phyloP scores from a whole-genome alignment of 2,329 filamentous ascomycete species.

The Botrytis deweyae region DNA sequence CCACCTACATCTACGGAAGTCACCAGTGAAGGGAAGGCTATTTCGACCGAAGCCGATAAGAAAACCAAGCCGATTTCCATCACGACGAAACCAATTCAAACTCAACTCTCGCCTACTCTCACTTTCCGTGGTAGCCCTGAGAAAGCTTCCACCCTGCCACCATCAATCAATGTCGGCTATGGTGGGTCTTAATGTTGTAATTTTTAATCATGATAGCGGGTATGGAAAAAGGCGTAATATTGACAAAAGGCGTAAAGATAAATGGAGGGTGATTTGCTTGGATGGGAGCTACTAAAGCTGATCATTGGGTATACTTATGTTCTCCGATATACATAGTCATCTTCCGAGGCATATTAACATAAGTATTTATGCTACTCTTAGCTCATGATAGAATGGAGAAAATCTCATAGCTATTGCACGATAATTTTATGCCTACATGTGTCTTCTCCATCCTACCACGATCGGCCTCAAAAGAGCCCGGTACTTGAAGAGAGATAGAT shows the following conservation, averaged over 20 bases:
- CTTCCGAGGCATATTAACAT: background rate
- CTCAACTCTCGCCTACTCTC: constrained; percentile 39
- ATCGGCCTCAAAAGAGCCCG: background rate
- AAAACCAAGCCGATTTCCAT: constrained; percentile 23
- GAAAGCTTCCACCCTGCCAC: constrained; percentile 45
- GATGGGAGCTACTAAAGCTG: constrained; percentile 1
- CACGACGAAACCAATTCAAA: constrained; percentile 23
- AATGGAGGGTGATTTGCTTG: constrained; percentile 9
- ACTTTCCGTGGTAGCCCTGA: constrained; percentile 63
- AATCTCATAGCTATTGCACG: background rate
- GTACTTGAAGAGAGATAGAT: background rate
- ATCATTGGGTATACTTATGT: constrained; percentile 7
- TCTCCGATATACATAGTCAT: background rate
- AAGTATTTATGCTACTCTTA: background rate
- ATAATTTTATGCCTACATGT: background rate
- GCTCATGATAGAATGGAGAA: background rate
- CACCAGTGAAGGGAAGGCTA: background rate
- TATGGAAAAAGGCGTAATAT: constrained; percentile 10
- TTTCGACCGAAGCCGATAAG: constrained; percentile 13
- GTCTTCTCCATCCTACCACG: no score
- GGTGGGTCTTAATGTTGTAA: constrained; percentile 24
- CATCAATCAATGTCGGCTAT: constrained; percentile 33
- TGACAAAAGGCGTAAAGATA: constrained; percentile 7
- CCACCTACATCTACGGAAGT: constrained; percentile 14
- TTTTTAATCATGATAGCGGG: background rate